phyloP scores from a whole-genome alignment of 192 early-diverging fungal species.

The Coemansia javaensis region DNA sequence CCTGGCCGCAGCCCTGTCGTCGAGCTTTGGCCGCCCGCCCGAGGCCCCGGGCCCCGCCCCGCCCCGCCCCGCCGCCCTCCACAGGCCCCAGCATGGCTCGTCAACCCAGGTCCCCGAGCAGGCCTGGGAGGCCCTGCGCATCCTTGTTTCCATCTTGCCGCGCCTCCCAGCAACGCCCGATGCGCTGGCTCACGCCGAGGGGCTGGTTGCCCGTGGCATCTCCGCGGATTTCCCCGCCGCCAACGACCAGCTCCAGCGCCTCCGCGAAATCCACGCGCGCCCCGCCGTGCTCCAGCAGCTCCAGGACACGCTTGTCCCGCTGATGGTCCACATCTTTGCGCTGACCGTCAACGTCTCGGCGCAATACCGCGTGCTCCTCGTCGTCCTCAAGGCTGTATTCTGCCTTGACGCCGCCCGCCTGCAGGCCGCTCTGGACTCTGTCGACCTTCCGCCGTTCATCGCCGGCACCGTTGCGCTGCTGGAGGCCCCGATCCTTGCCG shows the following conservation, averaged over 20 bases:
- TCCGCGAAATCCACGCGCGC: constrained; percentile 5
- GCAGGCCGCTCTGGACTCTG: constrained; percentile 42
- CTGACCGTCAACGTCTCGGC: constrained; percentile 61
- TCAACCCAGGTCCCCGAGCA: constrained; percentile 13
- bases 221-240: not conserved
- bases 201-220: not conserved
- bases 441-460: constrained; percentile 14
- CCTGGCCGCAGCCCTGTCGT: too few species aligned
- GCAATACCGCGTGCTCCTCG: constrained; percentile 62
- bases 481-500: constrained; percentile 19
- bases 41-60: not conserved
- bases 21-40: not conserved
- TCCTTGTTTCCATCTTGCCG: constrained; percentile 19
- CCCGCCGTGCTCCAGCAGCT: constrained; percentile 15
- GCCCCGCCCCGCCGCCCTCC: not conserved
- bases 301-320: constrained; percentile 55
- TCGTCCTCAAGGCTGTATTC: constrained; percentile 54
- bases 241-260: not conserved
- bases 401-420: constrained; percentile 48
- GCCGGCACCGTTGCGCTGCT: constrained; percentile 11
- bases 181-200: not conserved
- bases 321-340: constrained; percentile 66
- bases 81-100: not conserved
- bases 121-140: constrained; percentile 24
- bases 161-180: constrained; percentile 8